Evolutionary conservation across 768 basidiomycete genomes (phyloP).

Genomic region (Termitomyces titanicus): DNA sequence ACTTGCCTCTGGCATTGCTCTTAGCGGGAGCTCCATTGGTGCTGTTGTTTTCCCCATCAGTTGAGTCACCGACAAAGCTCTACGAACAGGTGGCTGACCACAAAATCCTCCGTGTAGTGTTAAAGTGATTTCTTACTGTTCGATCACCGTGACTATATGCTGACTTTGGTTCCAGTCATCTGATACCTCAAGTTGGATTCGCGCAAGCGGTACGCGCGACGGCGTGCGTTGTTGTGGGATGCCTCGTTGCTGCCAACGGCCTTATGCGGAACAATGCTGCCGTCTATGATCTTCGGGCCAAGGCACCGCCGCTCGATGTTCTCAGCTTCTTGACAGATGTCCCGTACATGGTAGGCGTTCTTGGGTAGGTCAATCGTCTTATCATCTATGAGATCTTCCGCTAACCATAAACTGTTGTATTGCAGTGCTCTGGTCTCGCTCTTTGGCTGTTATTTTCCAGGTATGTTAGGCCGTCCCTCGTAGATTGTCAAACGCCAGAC

Average conservation of each 20-base stretch:
- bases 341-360: constrained; percentile 24
- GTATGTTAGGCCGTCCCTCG: constrained; percentile 7
- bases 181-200: constrained; percentile 21
- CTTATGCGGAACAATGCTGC: constrained; percentile 21
- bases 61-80: constrained; percentile 4
- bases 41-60: constrained; percentile 32
- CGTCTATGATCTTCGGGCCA: constrained; percentile 1
- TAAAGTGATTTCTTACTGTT: constrained; percentile 13
- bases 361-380: constrained; percentile 19
- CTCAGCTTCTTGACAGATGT: constrained; percentile 28
- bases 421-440: constrained; percentile 3
- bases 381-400: background rate
- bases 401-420: background rate
- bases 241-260: constrained; percentile 22
- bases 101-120: constrained; percentile 15
- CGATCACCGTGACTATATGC: background rate
- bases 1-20: constrained; percentile 40
- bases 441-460: constrained; percentile 12
- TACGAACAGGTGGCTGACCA: background rate
- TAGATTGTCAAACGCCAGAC: background rate
- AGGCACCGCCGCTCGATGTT: constrained; percentile 18
- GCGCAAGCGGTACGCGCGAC: constrained; percentile 26
- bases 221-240: constrained; percentile 23
- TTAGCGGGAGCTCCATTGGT: constrained; percentile 31
- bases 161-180: constrained; percentile 16